phyloP scores from a whole-genome alignment of 2,329 filamentous ascomycete genomes.

The Clarireedia homoeocarpa region DNA sequence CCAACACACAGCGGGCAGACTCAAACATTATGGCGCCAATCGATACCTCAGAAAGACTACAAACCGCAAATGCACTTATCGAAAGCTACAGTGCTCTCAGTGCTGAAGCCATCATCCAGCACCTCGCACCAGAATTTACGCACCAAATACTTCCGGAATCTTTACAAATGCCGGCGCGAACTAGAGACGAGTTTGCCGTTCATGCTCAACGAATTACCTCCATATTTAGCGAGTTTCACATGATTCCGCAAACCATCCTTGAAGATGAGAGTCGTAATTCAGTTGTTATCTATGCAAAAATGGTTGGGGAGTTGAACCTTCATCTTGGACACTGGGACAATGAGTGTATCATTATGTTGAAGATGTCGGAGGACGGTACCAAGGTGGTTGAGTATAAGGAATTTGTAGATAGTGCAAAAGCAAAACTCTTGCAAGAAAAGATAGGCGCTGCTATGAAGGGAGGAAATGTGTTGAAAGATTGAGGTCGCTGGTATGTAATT shows the following conservation, averaged over 20 bases:
- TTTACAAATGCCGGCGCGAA: neutral
- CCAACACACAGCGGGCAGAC: too few species aligned
- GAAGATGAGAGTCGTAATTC: neutral
- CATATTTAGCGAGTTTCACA: neutral
- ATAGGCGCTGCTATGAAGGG: neutral
- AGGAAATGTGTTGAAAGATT: neutral
- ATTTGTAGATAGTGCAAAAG: constrained; percentile 8
- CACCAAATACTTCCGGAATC: neutral
- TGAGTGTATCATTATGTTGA: constrained; percentile 1
- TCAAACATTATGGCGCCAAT: too few species aligned
- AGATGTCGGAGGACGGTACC: neutral
- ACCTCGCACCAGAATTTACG: neutral
- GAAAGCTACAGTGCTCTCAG: too few species aligned
- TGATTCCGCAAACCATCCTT: neutral
- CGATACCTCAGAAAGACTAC: too few species aligned
- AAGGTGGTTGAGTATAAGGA: neutral
- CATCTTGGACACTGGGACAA: neutral
- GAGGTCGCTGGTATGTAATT: too few species aligned
- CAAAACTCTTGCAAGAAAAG: neutral
- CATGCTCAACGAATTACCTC: neutral
- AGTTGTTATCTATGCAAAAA: neutral
- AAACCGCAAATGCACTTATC: too few species aligned
- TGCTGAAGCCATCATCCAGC: too few species aligned
- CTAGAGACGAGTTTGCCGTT: neutral
- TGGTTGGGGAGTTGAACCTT: neutral